Percentiles rank a stretch among this genome's conserved stretches.
Conservation (phyloP, 306 rosid genomes). For the Cajanus cajan region DNA sequence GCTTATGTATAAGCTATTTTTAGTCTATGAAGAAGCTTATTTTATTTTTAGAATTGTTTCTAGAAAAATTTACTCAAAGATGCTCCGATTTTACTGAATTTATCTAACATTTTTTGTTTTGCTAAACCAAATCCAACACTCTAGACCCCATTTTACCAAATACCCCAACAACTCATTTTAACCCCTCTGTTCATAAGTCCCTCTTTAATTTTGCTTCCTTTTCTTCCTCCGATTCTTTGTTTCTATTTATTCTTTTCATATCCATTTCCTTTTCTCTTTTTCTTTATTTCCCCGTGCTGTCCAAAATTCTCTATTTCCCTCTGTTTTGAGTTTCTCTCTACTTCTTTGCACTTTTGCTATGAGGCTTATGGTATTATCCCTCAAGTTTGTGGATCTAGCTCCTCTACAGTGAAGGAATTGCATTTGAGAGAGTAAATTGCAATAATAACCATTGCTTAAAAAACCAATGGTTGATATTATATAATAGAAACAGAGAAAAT, state of each 20-base stretch:
- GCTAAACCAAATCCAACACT: not conserved
- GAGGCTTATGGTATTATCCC: not conserved
- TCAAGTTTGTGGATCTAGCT: not conserved
- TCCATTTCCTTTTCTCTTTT: not conserved
- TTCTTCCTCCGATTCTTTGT: not conserved
- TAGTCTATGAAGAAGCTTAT: no score
- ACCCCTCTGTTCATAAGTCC: not conserved
- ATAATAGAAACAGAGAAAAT: no score
- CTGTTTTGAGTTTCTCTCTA: not conserved
- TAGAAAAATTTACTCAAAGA: no score
- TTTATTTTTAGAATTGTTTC: no score
- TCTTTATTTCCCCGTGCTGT: not conserved
- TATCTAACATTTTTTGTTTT: not conserved
- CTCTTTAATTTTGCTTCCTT: not conserved
- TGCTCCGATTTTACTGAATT: no score
- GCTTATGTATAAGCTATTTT: no score
- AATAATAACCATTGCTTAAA: no score
- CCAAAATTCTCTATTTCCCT: not conserved
- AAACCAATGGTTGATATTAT: no score
- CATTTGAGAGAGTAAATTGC: no score
- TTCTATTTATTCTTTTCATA: not conserved
- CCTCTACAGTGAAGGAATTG: no score
- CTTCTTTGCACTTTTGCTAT: not conserved
- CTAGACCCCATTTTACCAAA: not conserved
- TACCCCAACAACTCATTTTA: not conserved